phyloP scores from a whole-genome alignment of 805 yeast species.

The Dipodascus geniculatus region DNA sequence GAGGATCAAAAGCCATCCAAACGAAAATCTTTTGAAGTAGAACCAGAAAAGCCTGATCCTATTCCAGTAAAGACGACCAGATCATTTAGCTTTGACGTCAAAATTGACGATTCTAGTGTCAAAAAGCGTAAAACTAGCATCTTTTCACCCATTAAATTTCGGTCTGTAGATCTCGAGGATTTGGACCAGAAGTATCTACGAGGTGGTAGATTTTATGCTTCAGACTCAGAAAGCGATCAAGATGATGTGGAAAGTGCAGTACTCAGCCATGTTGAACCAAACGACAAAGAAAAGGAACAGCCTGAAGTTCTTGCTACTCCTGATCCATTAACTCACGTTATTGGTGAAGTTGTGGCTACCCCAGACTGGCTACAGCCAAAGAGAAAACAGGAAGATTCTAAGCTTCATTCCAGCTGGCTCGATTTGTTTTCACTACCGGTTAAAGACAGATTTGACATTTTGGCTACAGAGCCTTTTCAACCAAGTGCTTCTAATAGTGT shows the following conservation, averaged over 20 bases:
- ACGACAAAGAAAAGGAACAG: neutral
- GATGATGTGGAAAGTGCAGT: slow-evolving; percentile 11
- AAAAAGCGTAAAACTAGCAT: slow-evolving; percentile 38
- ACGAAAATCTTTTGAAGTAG: slow-evolving; percentile 1
- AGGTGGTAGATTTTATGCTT: slow-evolving; percentile 83
- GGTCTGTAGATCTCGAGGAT: slow-evolving; percentile 62
- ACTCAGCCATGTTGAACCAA: neutral
- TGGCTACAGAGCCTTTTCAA: neutral
- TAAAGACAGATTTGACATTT: neutral
- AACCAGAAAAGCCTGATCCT: neutral
- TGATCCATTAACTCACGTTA: neutral
- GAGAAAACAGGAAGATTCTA: neutral
- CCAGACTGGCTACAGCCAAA: neutral
- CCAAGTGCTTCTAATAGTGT: slow-evolving; percentile 8
- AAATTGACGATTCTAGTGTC: slow-evolving; percentile 2
- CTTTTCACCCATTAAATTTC: slow-evolving; percentile 73
- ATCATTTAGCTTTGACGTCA: slow-evolving; percentile 13
- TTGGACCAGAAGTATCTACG: slow-evolving; percentile 77
- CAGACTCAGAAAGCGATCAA: slow-evolving; percentile 13
- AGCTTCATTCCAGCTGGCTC: slow-evolving; percentile 1
- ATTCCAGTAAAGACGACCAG: neutral
- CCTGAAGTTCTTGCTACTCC: neutral
- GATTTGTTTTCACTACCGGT: neutral
- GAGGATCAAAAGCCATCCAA: slow-evolving; percentile 9
- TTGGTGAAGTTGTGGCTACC: slow-evolving; percentile 1